Base-by-base conservation (phyloP, 257 asterid species). In the Leonotis leonurus region DNA sequence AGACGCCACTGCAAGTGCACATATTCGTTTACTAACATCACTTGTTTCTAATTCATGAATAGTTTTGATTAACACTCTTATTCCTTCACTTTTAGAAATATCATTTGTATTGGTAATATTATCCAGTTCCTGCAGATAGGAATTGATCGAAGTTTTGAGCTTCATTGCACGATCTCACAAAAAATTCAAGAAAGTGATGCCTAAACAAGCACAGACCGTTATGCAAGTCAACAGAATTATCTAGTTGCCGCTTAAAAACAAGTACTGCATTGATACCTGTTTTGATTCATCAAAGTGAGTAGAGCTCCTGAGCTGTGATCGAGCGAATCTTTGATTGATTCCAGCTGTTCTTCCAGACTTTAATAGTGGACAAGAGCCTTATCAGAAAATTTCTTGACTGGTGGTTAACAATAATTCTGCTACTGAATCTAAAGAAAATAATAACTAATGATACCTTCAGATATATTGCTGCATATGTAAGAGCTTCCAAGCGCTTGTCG, bases 341-440 rank as follows among this genome's bases (percentile, higher is more conserved):
- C 89, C 76, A 92, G 88, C 74, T 88, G 94, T 73, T 92, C 98
- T 76, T 87, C 95, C 46, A 92, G 91, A 76, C 98, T 92, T 80
- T 57, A 67, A 70, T 24, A 20, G 27, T 30, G 55, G 14, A 73
- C 30, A 48, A 78, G 57, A 65, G 75, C 24, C 25, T 60, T 53
- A 78, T 56, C 25, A 62, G 58, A 49, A 64, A 68, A 17, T 5
- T 13, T 26, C 30, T n/a, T 30, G 17, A 67, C 11, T 32, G 45
- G 6, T 58, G 32, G 17, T 70, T 29, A 56, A 53, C 37, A 5
- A 36, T 1, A 61, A 22, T 92, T 89, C 73, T 5, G 37, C 37
- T 32, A 10, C 9, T 5, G 8, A 32, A 5, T 6, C 9, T 32
- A 32, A 2, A 5, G 8, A 32, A 10, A 5, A 32, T 32, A 32